Evolutionary conservation across 2,329 filamentous ascomycete species (phyloP).

Genomic region (Incumbomyces lentus): DNA sequence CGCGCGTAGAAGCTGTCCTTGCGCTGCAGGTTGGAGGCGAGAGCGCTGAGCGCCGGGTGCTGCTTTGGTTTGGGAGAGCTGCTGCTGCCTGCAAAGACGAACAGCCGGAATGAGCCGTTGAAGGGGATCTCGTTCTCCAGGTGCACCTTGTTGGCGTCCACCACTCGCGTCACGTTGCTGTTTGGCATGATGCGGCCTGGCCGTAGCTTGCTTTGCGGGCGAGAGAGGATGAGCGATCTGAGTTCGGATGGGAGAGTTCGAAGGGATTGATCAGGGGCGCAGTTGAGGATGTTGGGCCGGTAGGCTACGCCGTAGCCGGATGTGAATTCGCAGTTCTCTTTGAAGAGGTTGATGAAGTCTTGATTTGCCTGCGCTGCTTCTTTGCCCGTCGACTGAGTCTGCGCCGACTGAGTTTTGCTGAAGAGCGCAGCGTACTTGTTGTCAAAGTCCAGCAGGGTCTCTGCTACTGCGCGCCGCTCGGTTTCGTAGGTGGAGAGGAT

Average conservation of each 20-base stretch:
- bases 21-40: conserved; percentile 54
- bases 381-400: conserved; percentile 26
- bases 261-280: conserved; percentile 62
- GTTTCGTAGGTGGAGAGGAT: conserved; percentile 76
- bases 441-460: conserved; percentile 77
- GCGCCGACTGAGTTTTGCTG: conserved; percentile 61
- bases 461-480: conserved; percentile 75
- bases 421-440: conserved; percentile 84
- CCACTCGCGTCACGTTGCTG: conserved; percentile 72
- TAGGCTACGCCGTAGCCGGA: conserved; percentile 86
- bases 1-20: conserved; percentile 62
- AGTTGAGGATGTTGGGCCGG: conserved; percentile 72
- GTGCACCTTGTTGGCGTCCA: conserved; percentile 81
- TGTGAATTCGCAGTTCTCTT: conserved; percentile 83
- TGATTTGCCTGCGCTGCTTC: conserved; percentile 48
- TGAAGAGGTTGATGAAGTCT: conserved; percentile 81
- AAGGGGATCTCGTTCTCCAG: conserved; percentile 81
- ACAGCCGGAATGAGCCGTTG: conserved; percentile 80
- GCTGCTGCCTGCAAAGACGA: conserved; percentile 69
- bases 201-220: conserved; percentile 49
- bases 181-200: conserved; percentile 69
- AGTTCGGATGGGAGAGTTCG: conserved; percentile 53
- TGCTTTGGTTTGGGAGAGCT: conserved; percentile 38
- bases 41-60: conserved; percentile 53
- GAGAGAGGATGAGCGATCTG: conserved; percentile 40